Base-by-base conservation (phyloP, 169 alveolate species). In the Amoebophrya sp. region DNA sequence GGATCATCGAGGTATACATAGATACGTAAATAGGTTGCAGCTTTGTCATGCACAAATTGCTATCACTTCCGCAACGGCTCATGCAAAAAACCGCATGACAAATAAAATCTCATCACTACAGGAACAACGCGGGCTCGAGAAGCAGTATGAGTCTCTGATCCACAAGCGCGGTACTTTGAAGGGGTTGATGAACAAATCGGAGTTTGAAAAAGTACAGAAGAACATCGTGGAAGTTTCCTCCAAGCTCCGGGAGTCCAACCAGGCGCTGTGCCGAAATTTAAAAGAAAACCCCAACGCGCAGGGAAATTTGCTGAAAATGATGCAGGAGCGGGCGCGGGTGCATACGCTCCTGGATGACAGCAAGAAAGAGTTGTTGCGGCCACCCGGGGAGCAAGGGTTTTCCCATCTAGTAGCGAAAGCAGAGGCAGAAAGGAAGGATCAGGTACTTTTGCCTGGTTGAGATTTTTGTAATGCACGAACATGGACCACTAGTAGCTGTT, bases 1-100 rank as follows among this genome's bases (percentile, higher is more conserved):
- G 92, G 38, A 53, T 92, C 35, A 92, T 92, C 29, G 40, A 47
- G 40, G 93, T 32, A 90, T 94, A 83, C 94, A 95, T 90, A 95
- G 96, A 32, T 77, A n/a, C n/a, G n/a, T n/a, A n/a, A n/a, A n/a
- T n/a, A n/a, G n/a, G n/a, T n/a, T n/a, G n/a, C n/a, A n/a, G n/a
- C n/a, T n/a, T n/a, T n/a, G n/a, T n/a, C n/a, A n/a, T n/a, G n/a
- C n/a, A n/a, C n/a, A n/a, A n/a, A n/a, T n/a, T n/a, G n/a, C n/a
- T n/a, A n/a, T n/a, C n/a, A n/a, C n/a, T n/a, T n/a, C n/a, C n/a
- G n/a, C n/a, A n/a, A n/a, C n/a, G n/a, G n/a, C n/a, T n/a, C n/a
- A n/a, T n/a, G n/a, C n/a, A n/a, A n/a, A n/a, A n/a, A n/a, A n/a
- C n/a, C n/a, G n/a, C n/a, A n/a, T n/a, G n/a, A n/a, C n/a, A n/a